Evolutionary conservation across 1,284 basidiomycete genomes (phyloP).

Genomic region (Meripilus lineatus): DNA sequence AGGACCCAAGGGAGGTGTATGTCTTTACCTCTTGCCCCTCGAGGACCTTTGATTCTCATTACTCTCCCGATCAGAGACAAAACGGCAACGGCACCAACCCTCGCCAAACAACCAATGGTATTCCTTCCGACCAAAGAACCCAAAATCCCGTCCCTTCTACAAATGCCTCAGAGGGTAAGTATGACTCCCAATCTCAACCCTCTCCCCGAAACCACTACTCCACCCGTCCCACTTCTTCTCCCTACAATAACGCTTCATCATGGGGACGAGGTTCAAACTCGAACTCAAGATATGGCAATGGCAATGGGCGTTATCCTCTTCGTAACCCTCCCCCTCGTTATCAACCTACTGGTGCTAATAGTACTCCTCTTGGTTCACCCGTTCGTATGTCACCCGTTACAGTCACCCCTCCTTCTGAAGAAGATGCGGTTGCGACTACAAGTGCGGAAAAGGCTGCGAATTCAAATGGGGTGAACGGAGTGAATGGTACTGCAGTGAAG

Average conservation of each 20-base stretch:
- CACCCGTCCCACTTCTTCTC: not conserved
- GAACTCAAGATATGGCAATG: conserved; percentile 9
- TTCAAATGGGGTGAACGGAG: conserved; percentile 21
- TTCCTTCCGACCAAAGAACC: conserved; percentile 2
- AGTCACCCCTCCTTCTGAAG: conserved; percentile 14
- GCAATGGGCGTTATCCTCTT: conserved; percentile 9
- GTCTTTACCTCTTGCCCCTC: conserved; percentile 6
- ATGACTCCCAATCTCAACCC: no score
- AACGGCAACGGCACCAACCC: conserved; percentile 8
- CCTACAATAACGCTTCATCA: not conserved
- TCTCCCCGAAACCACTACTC: conserved; percentile 13
- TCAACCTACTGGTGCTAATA: conserved; percentile 60
- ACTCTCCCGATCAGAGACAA: conserved; percentile 14
- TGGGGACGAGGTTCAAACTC: not conserved
- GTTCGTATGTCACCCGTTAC: conserved; percentile 41
- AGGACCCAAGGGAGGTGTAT: conserved; percentile 50
- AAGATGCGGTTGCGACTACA: conserved; percentile 1
- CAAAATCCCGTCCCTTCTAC: conserved; percentile 9
- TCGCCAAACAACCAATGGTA: conserved; percentile 1
- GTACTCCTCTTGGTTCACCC: conserved; percentile 62
- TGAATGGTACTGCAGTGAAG: conserved; percentile 9
- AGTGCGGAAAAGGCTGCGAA: conserved; percentile 8
- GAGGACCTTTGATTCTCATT: not conserved
- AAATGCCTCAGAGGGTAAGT: conserved; percentile 20
- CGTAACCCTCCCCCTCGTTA: conserved; percentile 20